These are phyloP conservation scores for Lachancea waltii DNA, from an alignment of 805 yeast genomes.

Conservation along the genomic window DNA sequence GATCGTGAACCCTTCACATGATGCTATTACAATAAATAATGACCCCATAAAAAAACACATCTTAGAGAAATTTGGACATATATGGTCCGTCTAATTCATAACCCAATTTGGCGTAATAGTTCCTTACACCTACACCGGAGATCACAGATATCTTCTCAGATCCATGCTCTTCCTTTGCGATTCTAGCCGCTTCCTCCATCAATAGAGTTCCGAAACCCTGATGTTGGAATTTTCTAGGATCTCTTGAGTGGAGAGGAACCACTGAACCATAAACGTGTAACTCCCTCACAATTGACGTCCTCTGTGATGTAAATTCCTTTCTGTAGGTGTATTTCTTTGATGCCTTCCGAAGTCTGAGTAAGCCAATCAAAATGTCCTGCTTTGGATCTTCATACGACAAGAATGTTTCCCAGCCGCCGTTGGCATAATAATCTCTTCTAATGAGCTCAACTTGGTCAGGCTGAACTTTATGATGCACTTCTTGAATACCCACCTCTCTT, in stretches of 20 bases:
- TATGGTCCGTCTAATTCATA: constrained; percentile 91
- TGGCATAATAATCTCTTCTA: constrained; percentile 93
- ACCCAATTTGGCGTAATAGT: constrained; percentile 88
- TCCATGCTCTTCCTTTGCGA: constrained; percentile 92
- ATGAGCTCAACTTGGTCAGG: constrained; percentile 97
- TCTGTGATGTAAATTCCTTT: constrained; percentile 77
- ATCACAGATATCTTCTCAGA: constrained; percentile 87
- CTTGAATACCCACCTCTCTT: constrained; percentile 97
- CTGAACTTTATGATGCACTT: constrained; percentile 91
- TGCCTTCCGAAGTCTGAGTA: constrained; percentile 81
- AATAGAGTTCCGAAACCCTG: constrained; percentile 96
- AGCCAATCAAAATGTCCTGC: constrained; percentile 90
- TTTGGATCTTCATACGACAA: constrained; percentile 94
- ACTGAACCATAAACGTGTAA: constrained; percentile 96
- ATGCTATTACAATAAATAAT: background rate
- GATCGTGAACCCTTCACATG: too few species aligned
- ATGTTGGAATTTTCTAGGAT: constrained; percentile 96
- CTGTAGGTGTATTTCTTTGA: constrained; percentile 84
- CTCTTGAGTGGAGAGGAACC: constrained; percentile 92
- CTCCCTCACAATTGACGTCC: constrained; percentile 92
- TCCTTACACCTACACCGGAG: constrained; percentile 96
- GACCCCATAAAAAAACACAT: background rate
- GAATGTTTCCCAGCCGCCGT: constrained; percentile 99
- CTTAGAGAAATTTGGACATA: constrained; percentile 66
- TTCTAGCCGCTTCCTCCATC: constrained; percentile 98